phyloP scores from a whole-genome alignment of 139 green algal genomes.

The Zygnema cylindricum region DNA sequence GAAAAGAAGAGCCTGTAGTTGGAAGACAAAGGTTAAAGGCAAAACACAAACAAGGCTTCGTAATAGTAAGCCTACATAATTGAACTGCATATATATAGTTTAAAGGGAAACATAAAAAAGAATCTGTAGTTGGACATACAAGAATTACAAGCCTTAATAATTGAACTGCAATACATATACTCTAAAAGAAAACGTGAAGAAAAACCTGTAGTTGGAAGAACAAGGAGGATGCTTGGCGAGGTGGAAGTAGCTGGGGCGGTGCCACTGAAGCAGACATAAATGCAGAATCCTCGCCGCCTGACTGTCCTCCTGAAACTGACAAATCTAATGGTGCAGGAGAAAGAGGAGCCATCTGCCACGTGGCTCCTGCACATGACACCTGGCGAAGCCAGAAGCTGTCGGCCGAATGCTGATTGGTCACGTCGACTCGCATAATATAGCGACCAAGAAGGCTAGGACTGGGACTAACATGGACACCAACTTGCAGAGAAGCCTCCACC shows the following conservation, averaged over 20 bases:
- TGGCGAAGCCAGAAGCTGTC: conserved; percentile 59
- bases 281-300: not conserved
- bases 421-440: conserved; percentile 50
- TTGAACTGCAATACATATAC: too few species aligned
- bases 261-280: conserved; percentile 27
- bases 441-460: conserved; percentile 19
- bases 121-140: too few species aligned
- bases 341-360: conserved; percentile 44
- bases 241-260: conserved; percentile 30
- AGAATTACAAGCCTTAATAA: too few species aligned
- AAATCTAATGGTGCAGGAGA: not conserved
- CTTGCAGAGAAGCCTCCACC: conserved; percentile 34
- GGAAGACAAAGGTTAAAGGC: too few species aligned
- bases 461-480: conserved; percentile 37
- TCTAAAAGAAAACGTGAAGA: too few species aligned
- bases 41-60: too few species aligned
- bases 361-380: conserved; percentile 35
- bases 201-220: conserved; percentile 50
- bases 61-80: too few species aligned
- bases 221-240: conserved; percentile 23
- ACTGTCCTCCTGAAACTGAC: not conserved
- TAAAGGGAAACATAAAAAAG: too few species aligned
- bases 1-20: too few species aligned
- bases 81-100: too few species aligned
- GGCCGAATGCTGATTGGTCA: conserved; percentile 39